Evolutionary conservation across 352 stramenopile genomes (phyloP).

Genomic region (Blastocystis sp.): DNA sequence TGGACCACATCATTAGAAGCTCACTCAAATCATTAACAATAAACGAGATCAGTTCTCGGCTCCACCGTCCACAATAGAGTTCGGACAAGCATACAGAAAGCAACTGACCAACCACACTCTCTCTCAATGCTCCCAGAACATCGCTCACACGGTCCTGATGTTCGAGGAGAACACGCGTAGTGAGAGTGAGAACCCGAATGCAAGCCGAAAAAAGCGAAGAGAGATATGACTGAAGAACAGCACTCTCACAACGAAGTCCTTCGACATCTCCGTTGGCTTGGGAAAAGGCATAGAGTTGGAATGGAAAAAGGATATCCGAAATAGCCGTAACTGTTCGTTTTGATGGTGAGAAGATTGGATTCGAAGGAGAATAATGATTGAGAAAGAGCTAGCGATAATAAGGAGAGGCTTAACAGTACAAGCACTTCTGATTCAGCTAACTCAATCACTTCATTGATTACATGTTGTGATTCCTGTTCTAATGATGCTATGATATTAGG

Average conservation of each 20-base stretch:
- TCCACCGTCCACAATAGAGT: constrained; percentile 13
- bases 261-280: constrained; percentile 20
- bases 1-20: constrained; percentile 40
- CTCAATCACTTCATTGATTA: constrained; percentile 54
- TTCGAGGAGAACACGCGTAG: neutral
- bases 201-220: neutral
- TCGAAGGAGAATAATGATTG: neutral
- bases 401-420: neutral
- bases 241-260: constrained; percentile 15
- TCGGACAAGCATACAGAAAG: neutral
- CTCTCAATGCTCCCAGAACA: constrained; percentile 38
- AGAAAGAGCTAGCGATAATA: constrained; percentile 24
- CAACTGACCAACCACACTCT: constrained; percentile 33
- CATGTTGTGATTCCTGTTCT: constrained; percentile 19
- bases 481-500: neutral
- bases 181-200: constrained; percentile 24
- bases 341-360: constrained; percentile 19
- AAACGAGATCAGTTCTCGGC: constrained; percentile 10
- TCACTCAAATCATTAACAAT: constrained; percentile 11
- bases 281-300: constrained; percentile 56
- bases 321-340: neutral
- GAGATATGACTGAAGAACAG: constrained; percentile 38
- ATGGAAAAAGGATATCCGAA: constrained; percentile 49
- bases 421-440: constrained; percentile 32
- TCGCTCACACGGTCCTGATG: constrained; percentile 1